Evolutionary conservation across 176 grass and related monocot genomes (phyloP).

Genomic region (Triticum turgidum): DNA sequence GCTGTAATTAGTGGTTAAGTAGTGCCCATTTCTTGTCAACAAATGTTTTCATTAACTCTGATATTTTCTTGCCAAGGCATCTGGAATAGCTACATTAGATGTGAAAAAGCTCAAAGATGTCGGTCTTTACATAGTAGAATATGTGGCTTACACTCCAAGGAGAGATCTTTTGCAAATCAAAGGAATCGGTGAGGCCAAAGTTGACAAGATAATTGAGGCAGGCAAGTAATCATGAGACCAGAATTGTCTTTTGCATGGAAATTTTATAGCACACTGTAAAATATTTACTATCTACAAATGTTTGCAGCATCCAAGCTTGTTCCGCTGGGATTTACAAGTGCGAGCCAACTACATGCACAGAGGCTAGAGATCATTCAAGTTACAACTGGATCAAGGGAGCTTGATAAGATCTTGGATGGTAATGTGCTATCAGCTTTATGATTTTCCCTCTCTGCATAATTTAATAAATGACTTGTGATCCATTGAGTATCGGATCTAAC

Average conservation of each 20-base stretch:
- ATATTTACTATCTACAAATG: background rate
- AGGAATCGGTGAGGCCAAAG: constrained; percentile 97
- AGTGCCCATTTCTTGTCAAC: background rate
- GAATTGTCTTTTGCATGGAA: constrained; percentile 4
- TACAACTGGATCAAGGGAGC: constrained; percentile 90
- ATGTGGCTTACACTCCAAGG: constrained; percentile 87
- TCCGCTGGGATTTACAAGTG: constrained; percentile 95
- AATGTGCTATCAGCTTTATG: constrained; percentile 24
- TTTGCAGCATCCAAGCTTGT: constrained; percentile 84
- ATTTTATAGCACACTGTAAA: background rate
- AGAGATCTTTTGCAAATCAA: constrained; percentile 96
- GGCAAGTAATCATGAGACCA: constrained; percentile 33
- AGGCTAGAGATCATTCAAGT: constrained; percentile 96
- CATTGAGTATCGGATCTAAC: constrained; percentile 24
- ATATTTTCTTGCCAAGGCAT: constrained; percentile 56
- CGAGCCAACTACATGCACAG: constrained; percentile 91
- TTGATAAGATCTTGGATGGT: constrained; percentile 98
- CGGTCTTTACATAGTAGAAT: constrained; percentile 77
- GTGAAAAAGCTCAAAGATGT: constrained; percentile 95
- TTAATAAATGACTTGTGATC: background rate
- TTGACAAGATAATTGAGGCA: constrained; percentile 97
- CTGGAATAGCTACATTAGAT: constrained; percentile 88
- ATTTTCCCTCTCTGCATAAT: background rate
- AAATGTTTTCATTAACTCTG: background rate
- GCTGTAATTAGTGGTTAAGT: background rate